Evolutionary conservation across 306 rosid genomes (phyloP).

Genomic region (Ammopiptanthus mongolicus): DNA sequence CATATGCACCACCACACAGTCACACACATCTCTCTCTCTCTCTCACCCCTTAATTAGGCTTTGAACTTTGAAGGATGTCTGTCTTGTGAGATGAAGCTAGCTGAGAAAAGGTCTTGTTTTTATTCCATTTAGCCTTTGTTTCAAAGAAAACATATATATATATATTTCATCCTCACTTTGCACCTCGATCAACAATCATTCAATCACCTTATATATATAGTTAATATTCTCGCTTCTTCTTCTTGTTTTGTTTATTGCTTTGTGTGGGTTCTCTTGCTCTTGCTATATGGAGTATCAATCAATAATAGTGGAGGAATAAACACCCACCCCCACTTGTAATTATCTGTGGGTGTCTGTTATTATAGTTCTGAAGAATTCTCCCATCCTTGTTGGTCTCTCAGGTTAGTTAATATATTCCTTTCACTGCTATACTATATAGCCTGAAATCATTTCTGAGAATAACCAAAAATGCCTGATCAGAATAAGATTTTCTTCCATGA

Average conservation of each 20-base stretch:
- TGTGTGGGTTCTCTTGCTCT: not conserved
- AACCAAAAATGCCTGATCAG: constrained; percentile 36
- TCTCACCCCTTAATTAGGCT: constrained; percentile 9
- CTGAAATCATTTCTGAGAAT: constrained; percentile 17
- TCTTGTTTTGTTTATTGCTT: constrained; percentile 20
- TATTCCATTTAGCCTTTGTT: constrained; percentile 21
- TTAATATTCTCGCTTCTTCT: constrained; percentile 8
- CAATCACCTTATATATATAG: too few relatives aligned
- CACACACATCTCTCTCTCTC: constrained; percentile 1
- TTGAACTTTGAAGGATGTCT: constrained; percentile 34
- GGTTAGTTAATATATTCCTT: too few relatives aligned
- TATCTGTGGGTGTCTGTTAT: not conserved
- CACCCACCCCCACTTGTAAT: not conserved
- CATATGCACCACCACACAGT: constrained; percentile 3
- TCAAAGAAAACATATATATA: not conserved
- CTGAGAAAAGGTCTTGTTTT: constrained; percentile 33
- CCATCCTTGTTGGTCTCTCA: not conserved
- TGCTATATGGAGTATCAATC: not conserved
- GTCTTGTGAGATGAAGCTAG: constrained; percentile 57
- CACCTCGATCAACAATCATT: constrained; percentile 9
- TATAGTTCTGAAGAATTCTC: constrained; percentile 7
- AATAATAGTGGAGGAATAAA: constrained; percentile 12
- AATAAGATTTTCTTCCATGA: constrained; percentile 13
- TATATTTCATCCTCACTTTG: not conserved
- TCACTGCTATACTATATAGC: not conserved